phyloP scores from a whole-genome alignment of 75 land plant species.

The Chamaecyparis obtusa region DNA sequence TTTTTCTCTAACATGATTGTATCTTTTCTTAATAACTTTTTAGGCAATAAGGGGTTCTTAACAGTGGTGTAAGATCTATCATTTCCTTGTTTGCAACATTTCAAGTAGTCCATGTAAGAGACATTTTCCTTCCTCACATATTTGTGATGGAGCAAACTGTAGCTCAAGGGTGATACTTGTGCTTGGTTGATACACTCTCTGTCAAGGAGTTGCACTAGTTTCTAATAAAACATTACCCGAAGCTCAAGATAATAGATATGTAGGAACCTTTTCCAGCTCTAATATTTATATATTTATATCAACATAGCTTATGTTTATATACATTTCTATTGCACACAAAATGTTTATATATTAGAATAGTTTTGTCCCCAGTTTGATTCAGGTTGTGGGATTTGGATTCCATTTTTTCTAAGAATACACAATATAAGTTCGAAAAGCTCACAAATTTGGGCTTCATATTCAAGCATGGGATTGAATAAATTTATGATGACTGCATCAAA shows the following conservation, averaged over 20 bases:
- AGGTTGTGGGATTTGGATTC: conserved; percentile 7
- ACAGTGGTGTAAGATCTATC: not conserved
- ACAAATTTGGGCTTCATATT: conserved; percentile 40
- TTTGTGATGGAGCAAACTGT: conserved; percentile 23
- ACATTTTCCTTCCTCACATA: not conserved
- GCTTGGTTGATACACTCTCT: conserved; percentile 17
- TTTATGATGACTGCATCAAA: conserved; percentile 15
- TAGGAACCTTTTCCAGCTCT: not conserved
- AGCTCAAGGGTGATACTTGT: conserved; percentile 40
- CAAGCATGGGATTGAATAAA: conserved; percentile 34
- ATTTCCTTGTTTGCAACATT: not conserved
- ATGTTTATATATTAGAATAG: conserved; percentile 7
- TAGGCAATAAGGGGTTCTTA: not conserved
- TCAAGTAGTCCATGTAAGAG: not conserved
- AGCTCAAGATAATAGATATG: conserved; percentile 6
- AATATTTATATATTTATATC: not conserved
- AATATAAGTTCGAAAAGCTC: conserved; percentile 34
- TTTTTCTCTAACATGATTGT: not conserved
- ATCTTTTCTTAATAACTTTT: not conserved
- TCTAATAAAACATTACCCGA: conserved; percentile 6
- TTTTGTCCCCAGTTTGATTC: not conserved
- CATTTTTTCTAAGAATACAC: not conserved
- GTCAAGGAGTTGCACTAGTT: not conserved
- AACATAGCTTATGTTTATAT: not conserved
- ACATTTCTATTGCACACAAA: not conserved